Evolutionary conservation across 2,329 filamentous ascomycete species (phyloP), one percentile per base, ranked within the genome.

Genomic region (Torrubiella hemipterigena): DNA sequence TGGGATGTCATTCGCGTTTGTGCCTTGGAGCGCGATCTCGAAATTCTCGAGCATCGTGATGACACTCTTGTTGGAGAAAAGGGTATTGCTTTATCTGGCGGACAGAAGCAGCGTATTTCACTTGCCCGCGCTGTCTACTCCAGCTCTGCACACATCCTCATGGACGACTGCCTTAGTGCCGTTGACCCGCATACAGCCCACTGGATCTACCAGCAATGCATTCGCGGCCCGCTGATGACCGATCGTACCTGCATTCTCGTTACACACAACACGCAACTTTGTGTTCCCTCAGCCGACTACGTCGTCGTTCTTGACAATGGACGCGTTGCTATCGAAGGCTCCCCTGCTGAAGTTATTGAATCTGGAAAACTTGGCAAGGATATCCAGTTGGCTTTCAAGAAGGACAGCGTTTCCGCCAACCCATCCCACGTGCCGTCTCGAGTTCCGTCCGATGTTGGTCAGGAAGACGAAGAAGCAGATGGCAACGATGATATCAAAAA

Each of bases 111-210:
- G 56, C 79, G 91, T 36, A 96, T 98, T 31, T 95, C 89, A 11
- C 69, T 98, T 27, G 91, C 91, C n/a, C 78, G 91, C 42, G 91
- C 91, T 2, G 69, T 98, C n/a, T 98, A 98, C 58, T 94, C 85
- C 42, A 89, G 85, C 55, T 93, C 87, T 6, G 80, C 79, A 32
- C 89, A 96, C 53, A 61, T 98, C 12, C 69, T 98, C 9, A 68
- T 98, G 30, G 91, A 98, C 48, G 91, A 98, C 54, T 94, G 93
- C 40, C 68, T 98, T 26, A 95, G 87, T 49, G 91, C 91, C 17
- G 91, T 98, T 20, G 91, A 98, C 54, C 93, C 91, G 4, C 91
- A 98, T 47, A 96, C 91, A 0, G 87, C 87, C 3, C 93, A 95
- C 54, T 95, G 93, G 79, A 96, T 98, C 42, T 96, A 96, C 58